Conservation (phyloP, 2,329 filamentous ascomycete species). For the Sclerotiophoma versabilis region DNA sequence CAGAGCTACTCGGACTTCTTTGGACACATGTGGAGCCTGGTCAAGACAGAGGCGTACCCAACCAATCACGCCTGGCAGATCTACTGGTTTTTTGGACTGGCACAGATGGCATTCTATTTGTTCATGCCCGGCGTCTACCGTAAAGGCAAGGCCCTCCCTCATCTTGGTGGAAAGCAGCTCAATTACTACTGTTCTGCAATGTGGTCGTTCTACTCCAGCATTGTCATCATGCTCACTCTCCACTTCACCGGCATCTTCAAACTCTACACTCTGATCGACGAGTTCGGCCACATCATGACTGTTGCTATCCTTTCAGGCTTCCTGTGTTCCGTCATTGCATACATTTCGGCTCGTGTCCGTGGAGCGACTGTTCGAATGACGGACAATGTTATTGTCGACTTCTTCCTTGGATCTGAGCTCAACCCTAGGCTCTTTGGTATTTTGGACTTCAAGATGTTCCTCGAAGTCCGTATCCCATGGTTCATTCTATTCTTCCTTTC, state of each 20-base stretch:
- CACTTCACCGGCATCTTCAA: constrained; percentile 87
- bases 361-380: constrained; percentile 94
- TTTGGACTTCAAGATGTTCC: constrained; percentile 94
- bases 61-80: constrained; percentile 83
- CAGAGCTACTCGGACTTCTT: constrained; percentile 76
- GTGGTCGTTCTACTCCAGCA: constrained; percentile 85
- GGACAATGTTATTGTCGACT: constrained; percentile 80
- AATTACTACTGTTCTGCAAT: constrained; percentile 94
- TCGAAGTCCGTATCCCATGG: constrained; percentile 91
- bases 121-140: constrained; percentile 85
- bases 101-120: constrained; percentile 84
- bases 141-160: constrained; percentile 85
- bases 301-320: constrained; percentile 93
- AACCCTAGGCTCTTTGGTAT: constrained; percentile 86
- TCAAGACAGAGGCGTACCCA: constrained; percentile 86
- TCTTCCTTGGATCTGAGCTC: constrained; percentile 89
- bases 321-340: constrained; percentile 81
- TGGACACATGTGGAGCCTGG: constrained; percentile 71
- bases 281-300: constrained; percentile 91
- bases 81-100: constrained; percentile 92
- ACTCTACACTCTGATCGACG: constrained; percentile 89
- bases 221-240: constrained; percentile 71
- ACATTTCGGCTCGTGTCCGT: constrained; percentile 80
- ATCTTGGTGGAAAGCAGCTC: constrained; percentile 83
- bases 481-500: constrained; percentile 85